Base-by-base conservation (phyloP, 441 rosid species). In the Theobroma grandiflorum region DNA sequence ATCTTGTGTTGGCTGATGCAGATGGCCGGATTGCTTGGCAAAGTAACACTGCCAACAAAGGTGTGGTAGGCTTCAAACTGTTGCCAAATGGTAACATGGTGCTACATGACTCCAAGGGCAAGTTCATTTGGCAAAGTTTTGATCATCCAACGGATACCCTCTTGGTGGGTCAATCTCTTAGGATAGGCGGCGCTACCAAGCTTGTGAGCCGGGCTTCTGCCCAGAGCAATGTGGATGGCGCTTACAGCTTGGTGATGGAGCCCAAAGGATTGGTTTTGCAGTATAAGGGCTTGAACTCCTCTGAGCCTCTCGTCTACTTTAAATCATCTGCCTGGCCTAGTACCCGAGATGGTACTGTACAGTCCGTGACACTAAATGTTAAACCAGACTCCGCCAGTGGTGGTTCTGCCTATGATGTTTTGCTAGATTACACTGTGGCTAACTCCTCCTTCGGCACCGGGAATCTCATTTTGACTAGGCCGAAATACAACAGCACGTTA, bases 71-170 rank as follows among this genome's bases (percentile, higher is more conserved):
- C 7, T 82, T 91, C 81, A 55, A 86, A 42, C 65, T 95, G 40
- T 84, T 90, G 3, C 78, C 91, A 9, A 89, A 83, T 40, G 97
- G 97, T 3, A 92, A 92, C 87, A 87, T 93, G 87, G 96, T 92
- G 15, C 88, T 93, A 6, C 78, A 84, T 20, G 95, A 93, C 11
- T 22, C 90, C 0, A 87, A 79, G 3, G 91, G 91, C 0, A 87
- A 79, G 1, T 88, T 87, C 15, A 2, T 93, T 4, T 92, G 96
- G 97, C 93, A 93, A 53, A 95, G 96, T 67, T 93, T 93, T 37
- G 95, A 93, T 78, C 79, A 76, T n/a, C 95, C 96, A 4, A 95
- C 94, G 0, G 93, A 95, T 57, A 89, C 97, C 8, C 92, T 93
- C 42, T 87, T 93, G 22, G 89, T 89, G 35, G 94, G 91, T 2